Conservation (phyloP, 2,329 filamentous ascomycete species). For the Sporothrix pallida region DNA sequence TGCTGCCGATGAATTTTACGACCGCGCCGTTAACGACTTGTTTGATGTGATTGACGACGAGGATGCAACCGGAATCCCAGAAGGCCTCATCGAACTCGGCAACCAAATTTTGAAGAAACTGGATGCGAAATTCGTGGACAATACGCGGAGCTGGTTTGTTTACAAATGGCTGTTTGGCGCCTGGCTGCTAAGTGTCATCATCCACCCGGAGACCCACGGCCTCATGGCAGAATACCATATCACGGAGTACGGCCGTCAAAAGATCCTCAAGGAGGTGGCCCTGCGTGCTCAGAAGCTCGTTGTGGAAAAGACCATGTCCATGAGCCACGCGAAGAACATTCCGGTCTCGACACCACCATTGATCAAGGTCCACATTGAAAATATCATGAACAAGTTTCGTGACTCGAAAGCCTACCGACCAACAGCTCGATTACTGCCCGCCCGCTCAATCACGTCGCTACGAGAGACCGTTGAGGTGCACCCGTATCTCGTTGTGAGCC, state of each 20-base stretch:
- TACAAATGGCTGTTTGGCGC: slow-evolving; percentile 91
- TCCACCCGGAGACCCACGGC: slow-evolving; percentile 81
- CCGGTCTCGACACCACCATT: slow-evolving; percentile 67
- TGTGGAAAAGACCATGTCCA: slow-evolving; percentile 66
- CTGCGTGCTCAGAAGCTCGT: slow-evolving; percentile 80
- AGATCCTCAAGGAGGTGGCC: slow-evolving; percentile 78
- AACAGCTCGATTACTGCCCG: slow-evolving; percentile 68
- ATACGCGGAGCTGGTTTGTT: slow-evolving; percentile 81
- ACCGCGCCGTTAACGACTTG: slow-evolving; percentile 76
- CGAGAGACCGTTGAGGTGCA: slow-evolving; percentile 79
- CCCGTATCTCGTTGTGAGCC: slow-evolving; percentile 79
- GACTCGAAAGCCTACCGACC: slow-evolving; percentile 56
- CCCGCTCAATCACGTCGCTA: slow-evolving; percentile 73
- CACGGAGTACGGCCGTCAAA: slow-evolving; percentile 86
- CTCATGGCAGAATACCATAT: slow-evolving; percentile 91
- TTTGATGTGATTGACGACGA: slow-evolving; percentile 88
- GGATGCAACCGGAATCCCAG: slow-evolving; percentile 82
- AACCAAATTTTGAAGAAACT: slow-evolving; percentile 82
- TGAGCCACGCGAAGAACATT: slow-evolving; percentile 22
- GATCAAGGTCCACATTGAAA: slow-evolving; percentile 73
- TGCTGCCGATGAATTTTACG: slow-evolving; percentile 86
- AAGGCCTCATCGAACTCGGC: slow-evolving; percentile 81
- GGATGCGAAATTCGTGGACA: slow-evolving; percentile 72
- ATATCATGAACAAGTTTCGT: slow-evolving; percentile 69
- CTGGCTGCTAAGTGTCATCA: slow-evolving; percentile 82